phyloP scores from a whole-genome alignment of 2,329 filamentous ascomycete genomes.

The Penicillium paneum region DNA sequence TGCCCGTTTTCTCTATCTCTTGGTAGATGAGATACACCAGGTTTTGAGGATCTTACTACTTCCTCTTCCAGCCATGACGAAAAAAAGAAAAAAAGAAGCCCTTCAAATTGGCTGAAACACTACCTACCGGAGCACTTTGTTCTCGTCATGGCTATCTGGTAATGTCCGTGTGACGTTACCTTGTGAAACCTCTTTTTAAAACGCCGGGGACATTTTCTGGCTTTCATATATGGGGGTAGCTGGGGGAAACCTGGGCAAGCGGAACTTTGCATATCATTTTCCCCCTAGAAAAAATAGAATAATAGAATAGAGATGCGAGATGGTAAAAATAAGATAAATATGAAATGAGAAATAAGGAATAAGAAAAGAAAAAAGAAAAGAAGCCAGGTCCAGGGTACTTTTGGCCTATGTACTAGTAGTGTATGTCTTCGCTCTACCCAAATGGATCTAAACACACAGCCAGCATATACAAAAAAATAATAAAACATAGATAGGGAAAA shows the following conservation, averaged over 20 bases:
- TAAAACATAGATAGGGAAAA: not conserved
- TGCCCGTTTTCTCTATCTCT: slow-evolving; percentile 16
- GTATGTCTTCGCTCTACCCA: not conserved
- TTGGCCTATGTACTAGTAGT: not conserved
- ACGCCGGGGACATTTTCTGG: slow-evolving; percentile 10
- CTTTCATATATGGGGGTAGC: not conserved
- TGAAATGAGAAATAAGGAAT: not conserved
- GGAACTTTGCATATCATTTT: slow-evolving; percentile 34
- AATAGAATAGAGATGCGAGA: slow-evolving; percentile 6
- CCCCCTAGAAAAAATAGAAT: slow-evolving; percentile 20
- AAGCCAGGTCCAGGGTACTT: slow-evolving; percentile 8
- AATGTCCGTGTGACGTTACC: slow-evolving; percentile 37
- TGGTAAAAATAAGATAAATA: slow-evolving; percentile 4
- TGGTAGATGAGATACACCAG: not conserved
- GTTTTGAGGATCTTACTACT: not conserved
- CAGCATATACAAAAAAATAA: not conserved
- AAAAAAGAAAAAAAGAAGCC: not conserved
- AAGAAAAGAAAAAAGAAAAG: slow-evolving; percentile 3
- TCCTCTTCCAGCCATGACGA: not conserved
- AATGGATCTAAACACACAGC: not conserved
- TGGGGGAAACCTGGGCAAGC: slow-evolving; percentile 8
- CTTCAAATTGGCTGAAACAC: slow-evolving; percentile 25
- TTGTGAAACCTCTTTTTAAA: slow-evolving; percentile 38
- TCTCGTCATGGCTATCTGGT: slow-evolving; percentile 30
- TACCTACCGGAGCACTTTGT: slow-evolving; percentile 17